phyloP scores from a whole-genome alignment of 805 yeast genomes.

The Ogataea trehalophila region DNA sequence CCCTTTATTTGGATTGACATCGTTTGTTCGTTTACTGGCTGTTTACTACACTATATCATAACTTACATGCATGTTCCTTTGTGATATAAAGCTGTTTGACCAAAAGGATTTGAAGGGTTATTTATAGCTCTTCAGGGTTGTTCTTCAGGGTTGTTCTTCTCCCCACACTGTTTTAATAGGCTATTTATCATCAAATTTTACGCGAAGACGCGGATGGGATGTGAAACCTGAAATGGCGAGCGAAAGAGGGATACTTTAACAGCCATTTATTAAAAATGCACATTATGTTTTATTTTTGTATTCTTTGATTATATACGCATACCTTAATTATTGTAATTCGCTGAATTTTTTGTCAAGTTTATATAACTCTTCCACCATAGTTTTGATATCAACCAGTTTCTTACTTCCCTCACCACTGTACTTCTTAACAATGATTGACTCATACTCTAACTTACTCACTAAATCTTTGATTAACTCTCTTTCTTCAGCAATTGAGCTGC shows the following conservation, averaged over 20 bases:
- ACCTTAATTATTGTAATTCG: slow-evolving; percentile 3
- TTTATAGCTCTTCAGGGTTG: neutral
- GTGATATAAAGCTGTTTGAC: too few relatives aligned
- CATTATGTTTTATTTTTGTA: neutral
- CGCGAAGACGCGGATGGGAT: too few relatives aligned
- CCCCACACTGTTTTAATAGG: neutral
- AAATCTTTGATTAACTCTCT: slow-evolving; percentile 12
- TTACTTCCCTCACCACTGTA: neutral
- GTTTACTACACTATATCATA: too few relatives aligned
- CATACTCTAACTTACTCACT: slow-evolving; percentile 9
- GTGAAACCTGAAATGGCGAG: neutral
- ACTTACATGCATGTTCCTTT: too few relatives aligned
- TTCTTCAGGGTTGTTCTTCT: neutral
- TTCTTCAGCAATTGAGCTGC: slow-evolving; percentile 11
- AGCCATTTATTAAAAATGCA: neutral
- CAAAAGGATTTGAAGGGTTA: neutral
- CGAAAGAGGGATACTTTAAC: neutral
- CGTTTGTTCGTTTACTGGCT: neutral
- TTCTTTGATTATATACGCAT: neutral
- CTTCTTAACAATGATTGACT: slow-evolving; percentile 4
- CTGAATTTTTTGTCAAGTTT: slow-evolving; percentile 17
- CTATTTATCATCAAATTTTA: neutral
- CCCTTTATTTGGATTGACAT: slow-evolving; percentile 15
- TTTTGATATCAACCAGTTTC: slow-evolving; percentile 8
- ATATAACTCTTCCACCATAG: slow-evolving; percentile 18